Evolutionary conservation across 805 yeast genomes (phyloP), one percentile per base, ranked within the genome.

Genomic region (Hanseniaspora occidentalis): DNA sequence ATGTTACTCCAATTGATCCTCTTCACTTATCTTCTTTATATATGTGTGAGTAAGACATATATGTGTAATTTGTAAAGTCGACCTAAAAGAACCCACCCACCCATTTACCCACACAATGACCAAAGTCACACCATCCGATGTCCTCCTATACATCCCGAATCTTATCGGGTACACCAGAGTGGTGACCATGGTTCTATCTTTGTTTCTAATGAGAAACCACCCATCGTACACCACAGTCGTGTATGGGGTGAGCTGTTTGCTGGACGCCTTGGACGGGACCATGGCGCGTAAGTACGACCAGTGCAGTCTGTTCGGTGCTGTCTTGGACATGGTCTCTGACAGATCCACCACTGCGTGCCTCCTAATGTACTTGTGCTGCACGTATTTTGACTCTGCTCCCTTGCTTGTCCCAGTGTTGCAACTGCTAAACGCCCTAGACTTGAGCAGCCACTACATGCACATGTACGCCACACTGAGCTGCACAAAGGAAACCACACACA

Each of bases 311-410:
- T 84, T 85, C 50, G 99, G 99, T 27, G 97, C 98, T 16, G 95
- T 94, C 17, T 71, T 92, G 51, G 99, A 92, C 61, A 92, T 92
- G 99, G 96, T 92, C 24, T 89, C 98, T 16, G 99, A 92, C 60
- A 72, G 99, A 56, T 92, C 96, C 58, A 88, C 98, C 11, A 92
- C 99, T 0, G 75, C 94, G 11, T 81, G 95, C n/a, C 70, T 92
- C 53, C 77, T 92, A 50, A 86, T 94, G 58, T 92, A 73, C 59
- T 67, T 92, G 43, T 75, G 92, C 49, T 77, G 83, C 27, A 66
- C 82, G 36, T 89, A 84, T 54, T 41, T 41, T 26, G 33, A 29
- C 18, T n/a, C 18, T n/a, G 6, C n/a, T 18, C 23, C 36, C 11
- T 17, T 40, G n/a, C 54, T 47, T 43, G 50, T 53, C 31, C 54